Evolutionary conservation across 129 eudicot genomes (phyloP).

Genomic region (Deinandra increscens): DNA sequence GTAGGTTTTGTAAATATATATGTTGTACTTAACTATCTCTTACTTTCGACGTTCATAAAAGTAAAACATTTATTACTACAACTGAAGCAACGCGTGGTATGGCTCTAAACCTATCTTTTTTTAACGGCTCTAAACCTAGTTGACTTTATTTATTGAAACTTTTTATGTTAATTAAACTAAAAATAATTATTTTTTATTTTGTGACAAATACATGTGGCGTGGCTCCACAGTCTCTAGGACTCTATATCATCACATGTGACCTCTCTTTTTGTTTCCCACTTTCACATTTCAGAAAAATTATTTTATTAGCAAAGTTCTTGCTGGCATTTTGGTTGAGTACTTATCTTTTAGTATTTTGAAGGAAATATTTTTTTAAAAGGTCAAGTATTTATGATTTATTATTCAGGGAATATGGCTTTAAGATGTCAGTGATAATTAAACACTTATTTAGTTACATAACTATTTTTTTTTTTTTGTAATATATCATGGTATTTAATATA

Average conservation of each 20-base stretch:
- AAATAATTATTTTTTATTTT: not conserved
- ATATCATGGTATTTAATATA: not conserved
- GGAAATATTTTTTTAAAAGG: not conserved
- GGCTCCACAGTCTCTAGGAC: slow-evolving; percentile 34
- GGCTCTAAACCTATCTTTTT: too few species aligned
- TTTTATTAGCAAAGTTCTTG: slow-evolving; percentile 28
- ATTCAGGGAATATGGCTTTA: slow-evolving; percentile 21
- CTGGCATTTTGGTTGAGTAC: slow-evolving; percentile 27
- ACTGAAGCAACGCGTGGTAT: too few species aligned
- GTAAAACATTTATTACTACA: too few species aligned
- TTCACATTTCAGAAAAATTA: not conserved
- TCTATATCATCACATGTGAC: slow-evolving; percentile 33
- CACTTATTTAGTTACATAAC: not conserved
- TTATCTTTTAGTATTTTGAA: not conserved
- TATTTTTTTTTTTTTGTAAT: not conserved
- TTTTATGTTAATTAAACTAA: too few species aligned
- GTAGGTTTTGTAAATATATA: too few species aligned
- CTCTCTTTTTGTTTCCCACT: slow-evolving; percentile 33
- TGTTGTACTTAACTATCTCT: too few species aligned
- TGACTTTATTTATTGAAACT: too few species aligned
- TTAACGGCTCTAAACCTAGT: too few species aligned
- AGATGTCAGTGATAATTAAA: not conserved
- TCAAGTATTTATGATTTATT: slow-evolving; percentile 2
- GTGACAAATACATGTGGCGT: slow-evolving; percentile 27
- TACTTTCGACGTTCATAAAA: too few species aligned